Evolutionary conservation across 202 grass and related monocot genomes (phyloP).

Genomic region (Cymbopogon flexuosus): DNA sequence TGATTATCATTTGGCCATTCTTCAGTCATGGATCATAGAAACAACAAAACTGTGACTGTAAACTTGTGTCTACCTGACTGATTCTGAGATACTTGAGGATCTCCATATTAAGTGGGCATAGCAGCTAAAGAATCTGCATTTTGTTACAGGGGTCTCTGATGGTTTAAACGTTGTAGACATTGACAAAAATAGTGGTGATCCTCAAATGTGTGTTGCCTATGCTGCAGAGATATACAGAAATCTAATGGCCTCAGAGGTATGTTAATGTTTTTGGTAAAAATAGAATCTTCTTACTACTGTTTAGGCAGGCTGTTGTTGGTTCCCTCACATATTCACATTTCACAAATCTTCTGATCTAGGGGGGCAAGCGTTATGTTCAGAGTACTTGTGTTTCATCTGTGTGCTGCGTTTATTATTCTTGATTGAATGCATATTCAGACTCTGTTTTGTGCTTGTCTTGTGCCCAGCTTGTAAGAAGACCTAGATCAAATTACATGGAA

Average conservation of each 20-base stretch:
- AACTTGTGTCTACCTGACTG: background rate
- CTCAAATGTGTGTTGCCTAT: constrained; percentile 73
- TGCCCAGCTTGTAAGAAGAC: constrained; percentile 73
- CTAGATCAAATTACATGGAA: constrained; percentile 72
- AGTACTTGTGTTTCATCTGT: constrained; percentile 20
- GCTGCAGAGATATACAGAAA: constrained; percentile 73
- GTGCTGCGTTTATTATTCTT: constrained; percentile 5
- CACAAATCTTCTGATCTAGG: background rate
- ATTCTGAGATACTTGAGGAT: constrained; percentile 21
- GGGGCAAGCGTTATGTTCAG: constrained; percentile 2
- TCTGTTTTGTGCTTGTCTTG: constrained; percentile 20
- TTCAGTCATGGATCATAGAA: constrained; percentile 9
- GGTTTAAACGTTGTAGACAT: constrained; percentile 58
- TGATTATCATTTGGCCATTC: constrained; percentile 11
- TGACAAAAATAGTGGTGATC: constrained; percentile 63
- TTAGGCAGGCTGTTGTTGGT: background rate
- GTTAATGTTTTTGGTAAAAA: constrained; percentile 29
- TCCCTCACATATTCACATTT: background rate
- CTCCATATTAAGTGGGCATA: constrained; percentile 5
- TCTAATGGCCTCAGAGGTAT: constrained; percentile 74
- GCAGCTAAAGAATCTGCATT: constrained; percentile 32
- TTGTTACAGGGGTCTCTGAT: constrained; percentile 46
- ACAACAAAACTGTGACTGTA: constrained; percentile 12
- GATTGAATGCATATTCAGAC: constrained; percentile 23
- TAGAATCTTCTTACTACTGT: constrained; percentile 11